A percentile compares a stretch with the other conserved stretches of the same genome.
Evolutionary conservation across 2,329 filamentous ascomycete species (phyloP).

Genomic region (Botryosphaeria dothidea): DNA sequence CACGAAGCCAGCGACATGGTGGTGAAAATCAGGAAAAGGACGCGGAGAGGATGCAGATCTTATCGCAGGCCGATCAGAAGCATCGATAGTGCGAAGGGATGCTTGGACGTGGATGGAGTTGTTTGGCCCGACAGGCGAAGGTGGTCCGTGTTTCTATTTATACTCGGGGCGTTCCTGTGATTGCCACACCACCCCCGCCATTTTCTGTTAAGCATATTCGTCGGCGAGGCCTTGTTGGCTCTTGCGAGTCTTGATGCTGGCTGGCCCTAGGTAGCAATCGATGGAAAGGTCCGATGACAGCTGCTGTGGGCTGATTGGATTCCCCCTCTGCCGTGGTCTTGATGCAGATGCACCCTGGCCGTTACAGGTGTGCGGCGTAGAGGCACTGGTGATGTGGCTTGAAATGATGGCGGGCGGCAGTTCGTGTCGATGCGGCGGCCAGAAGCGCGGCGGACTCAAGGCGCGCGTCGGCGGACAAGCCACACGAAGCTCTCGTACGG

Average conservation of each 20-base stretch:
- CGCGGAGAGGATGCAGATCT: too few relatives aligned
- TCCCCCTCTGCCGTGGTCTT: not conserved
- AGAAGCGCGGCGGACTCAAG: not conserved
- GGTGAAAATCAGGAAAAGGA: too few relatives aligned
- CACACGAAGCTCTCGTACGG: not conserved
- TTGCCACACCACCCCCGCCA: not conserved
- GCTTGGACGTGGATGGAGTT: not conserved
- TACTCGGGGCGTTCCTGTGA: not conserved
- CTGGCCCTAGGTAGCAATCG: not conserved
- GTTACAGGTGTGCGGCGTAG: too few relatives aligned
- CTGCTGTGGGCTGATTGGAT: not conserved
- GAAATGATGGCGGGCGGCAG: too few relatives aligned
- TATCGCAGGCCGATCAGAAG: too few relatives aligned
- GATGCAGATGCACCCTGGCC: too few relatives aligned
- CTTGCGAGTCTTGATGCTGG: not conserved
- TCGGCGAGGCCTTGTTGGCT: not conserved
- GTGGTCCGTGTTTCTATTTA: slow-evolving; percentile 9
- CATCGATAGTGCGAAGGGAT: not conserved
- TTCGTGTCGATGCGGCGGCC: not conserved
- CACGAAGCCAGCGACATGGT: not conserved
- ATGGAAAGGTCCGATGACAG: not conserved
- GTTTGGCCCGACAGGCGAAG: not conserved
- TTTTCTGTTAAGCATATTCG: not conserved
- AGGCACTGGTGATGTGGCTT: too few relatives aligned
- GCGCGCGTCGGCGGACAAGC: not conserved